Evolutionary conservation across 768 basidiomycete species (phyloP).

Genomic region (Podaxis pistillaris): DNA sequence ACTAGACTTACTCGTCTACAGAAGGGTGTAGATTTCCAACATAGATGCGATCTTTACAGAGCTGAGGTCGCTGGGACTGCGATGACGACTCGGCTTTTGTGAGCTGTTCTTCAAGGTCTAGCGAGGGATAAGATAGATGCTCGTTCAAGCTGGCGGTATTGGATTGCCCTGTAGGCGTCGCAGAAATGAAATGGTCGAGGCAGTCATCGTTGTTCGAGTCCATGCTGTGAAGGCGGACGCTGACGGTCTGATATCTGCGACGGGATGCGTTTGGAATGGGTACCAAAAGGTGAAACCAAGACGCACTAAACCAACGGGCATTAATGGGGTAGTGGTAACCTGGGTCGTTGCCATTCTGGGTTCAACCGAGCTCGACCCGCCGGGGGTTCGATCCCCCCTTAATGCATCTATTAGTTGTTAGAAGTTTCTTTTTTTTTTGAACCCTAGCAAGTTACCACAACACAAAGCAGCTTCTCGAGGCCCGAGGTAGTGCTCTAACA

Average conservation of each 20-base stretch:
- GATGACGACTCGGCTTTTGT: slow-evolving; percentile 2
- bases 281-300: neutral
- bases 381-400: slow-evolving; percentile 88
- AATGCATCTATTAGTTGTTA: slow-evolving; percentile 44
- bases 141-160: neutral
- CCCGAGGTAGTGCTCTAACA: no score
- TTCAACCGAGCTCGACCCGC: slow-evolving; percentile 57
- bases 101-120: neutral
- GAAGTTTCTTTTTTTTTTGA: neutral
- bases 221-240: neutral
- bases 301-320: neutral
- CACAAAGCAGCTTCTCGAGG: no score
- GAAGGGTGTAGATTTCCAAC: slow-evolving; percentile 86
- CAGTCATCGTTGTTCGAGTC: slow-evolving; percentile 10
- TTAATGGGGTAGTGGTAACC: slow-evolving; percentile 22
- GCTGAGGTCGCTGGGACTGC: neutral
- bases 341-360: slow-evolving; percentile 20
- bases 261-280: neutral
- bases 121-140: slow-evolving; percentile 11
- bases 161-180: neutral
- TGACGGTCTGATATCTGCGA: neutral
- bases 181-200: slow-evolving; percentile 9
- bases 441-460: neutral
- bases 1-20: slow-evolving; percentile 73
- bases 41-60: slow-evolving; percentile 77